Evolutionary conservation across 306 rosid species (phyloP).

Genomic region (Fragaria iinumae): DNA sequence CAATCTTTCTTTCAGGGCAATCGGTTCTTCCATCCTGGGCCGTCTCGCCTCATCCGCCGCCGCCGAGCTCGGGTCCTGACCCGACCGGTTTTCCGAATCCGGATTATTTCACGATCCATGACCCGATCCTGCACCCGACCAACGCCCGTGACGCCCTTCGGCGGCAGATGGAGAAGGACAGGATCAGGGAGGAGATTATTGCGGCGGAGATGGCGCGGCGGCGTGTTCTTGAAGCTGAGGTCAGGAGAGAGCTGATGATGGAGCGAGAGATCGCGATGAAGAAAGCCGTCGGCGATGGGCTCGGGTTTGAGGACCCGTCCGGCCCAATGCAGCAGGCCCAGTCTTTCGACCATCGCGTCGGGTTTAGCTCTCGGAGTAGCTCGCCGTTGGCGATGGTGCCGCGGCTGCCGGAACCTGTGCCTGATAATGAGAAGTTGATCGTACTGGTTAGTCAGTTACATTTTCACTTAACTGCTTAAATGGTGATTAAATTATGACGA

Average conservation of each 20-base stretch:
- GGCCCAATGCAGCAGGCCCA: neutral
- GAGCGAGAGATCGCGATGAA: conserved; percentile 37
- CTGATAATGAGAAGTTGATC: neutral
- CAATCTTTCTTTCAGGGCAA: neutral
- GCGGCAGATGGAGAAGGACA: conserved; percentile 46
- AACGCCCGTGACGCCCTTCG: conserved; percentile 15
- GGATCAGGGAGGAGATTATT: conserved; percentile 44
- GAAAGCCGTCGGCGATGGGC: neutral
- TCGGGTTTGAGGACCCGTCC: conserved; percentile 12
- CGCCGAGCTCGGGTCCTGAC: neutral
- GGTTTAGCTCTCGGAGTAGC: neutral
- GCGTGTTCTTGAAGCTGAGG: conserved; percentile 46
- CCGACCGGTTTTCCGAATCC: neutral
- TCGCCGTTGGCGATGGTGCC: neutral
- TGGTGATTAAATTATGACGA: neutral
- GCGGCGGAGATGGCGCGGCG: conserved; percentile 33
- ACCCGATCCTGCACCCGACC: conserved; percentile 5
- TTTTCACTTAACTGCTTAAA: neutral
- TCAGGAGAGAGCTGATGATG: conserved; percentile 45
- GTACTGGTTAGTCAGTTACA: conserved; percentile 39
- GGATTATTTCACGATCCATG: neutral
- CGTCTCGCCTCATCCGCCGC: neutral
- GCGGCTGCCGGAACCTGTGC: neutral
- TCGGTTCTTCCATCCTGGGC: neutral
- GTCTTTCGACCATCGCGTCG: conserved; percentile 7